Evolutionary conservation across 148 eudicot genomes (phyloP).

Genomic region (Nepenthes mirabilis): DNA sequence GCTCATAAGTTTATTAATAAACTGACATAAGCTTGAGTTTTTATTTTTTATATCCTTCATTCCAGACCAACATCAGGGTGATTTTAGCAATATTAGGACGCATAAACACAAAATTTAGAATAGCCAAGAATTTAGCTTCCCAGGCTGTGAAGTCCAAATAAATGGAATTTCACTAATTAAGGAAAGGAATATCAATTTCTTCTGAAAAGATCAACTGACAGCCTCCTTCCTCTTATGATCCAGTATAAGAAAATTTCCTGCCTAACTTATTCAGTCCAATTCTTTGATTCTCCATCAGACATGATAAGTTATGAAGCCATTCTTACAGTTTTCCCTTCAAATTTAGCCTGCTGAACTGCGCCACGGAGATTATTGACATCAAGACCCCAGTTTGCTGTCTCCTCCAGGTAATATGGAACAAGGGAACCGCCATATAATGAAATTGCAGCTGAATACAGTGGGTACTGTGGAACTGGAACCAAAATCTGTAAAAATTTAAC

Average conservation of each 20-base stretch:
- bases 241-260: not conserved
- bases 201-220: too few relatives aligned
- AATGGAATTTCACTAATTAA: too few relatives aligned
- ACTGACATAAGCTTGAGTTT: too few relatives aligned
- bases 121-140: too few relatives aligned
- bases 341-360: conserved; percentile 60
- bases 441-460: conserved; percentile 94
- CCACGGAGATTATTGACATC: conserved; percentile 74
- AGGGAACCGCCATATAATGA: conserved; percentile 82
- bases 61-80: too few relatives aligned
- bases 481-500: conserved; percentile 39
- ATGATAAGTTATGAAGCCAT: conserved; percentile 2
- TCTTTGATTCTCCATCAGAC: not conserved
- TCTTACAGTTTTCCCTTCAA: conserved; percentile 83
- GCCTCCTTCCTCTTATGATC: not conserved
- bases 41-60: too few relatives aligned
- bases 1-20: too few relatives aligned
- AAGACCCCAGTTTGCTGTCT: conserved; percentile 98
- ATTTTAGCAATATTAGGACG: too few relatives aligned
- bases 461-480: conserved; percentile 99
- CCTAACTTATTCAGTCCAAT: not conserved
- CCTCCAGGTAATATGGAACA: conserved; percentile 95
- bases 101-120: too few relatives aligned
- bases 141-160: too few relatives aligned
- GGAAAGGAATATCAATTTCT: too few relatives aligned